phyloP scores from a whole-genome alignment of 176 grass and related monocot genomes.

The Hyparrhenia diplandra region DNA sequence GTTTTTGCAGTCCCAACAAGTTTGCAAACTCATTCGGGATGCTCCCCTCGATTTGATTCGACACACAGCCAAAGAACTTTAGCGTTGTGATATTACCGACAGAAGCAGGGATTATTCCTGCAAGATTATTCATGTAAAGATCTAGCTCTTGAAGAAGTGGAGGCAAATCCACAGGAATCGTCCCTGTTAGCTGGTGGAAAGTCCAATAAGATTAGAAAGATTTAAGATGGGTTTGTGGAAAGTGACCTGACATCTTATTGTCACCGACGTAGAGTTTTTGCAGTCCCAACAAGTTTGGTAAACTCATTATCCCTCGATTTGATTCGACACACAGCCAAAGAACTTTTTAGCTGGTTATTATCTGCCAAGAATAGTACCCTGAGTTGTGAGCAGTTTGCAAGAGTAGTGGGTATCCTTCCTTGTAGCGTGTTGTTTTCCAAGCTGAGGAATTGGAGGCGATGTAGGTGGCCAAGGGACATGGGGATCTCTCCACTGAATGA shows the following conservation, averaged over 20 bases:
- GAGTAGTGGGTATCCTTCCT: too few species aligned
- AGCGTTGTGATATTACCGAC: neutral
- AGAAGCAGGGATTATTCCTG: neutral
- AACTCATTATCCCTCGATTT: neutral
- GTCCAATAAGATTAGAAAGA: neutral
- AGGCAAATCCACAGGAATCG: neutral
- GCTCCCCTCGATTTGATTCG: neutral
- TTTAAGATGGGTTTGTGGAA: neutral
- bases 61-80: neutral
- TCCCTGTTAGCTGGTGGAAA: neutral
- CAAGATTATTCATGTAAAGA: neutral
- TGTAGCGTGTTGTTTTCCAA: too few species aligned
- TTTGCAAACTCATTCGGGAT: neutral
- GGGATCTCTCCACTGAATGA: too few species aligned
- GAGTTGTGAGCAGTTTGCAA: neutral
- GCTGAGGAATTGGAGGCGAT: too few species aligned
- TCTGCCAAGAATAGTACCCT: fast-evolving
- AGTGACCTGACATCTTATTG: neutral
- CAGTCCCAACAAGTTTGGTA: neutral
- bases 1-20: neutral
- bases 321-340: neutral
- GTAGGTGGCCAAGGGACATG: too few species aligned
- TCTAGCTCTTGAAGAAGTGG: neutral
- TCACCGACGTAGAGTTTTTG: neutral
- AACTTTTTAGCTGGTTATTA: too few species aligned